Evolutionary conservation across 306 rosid genomes (phyloP).

Genomic region (Begonia fuchsioides): DNA sequence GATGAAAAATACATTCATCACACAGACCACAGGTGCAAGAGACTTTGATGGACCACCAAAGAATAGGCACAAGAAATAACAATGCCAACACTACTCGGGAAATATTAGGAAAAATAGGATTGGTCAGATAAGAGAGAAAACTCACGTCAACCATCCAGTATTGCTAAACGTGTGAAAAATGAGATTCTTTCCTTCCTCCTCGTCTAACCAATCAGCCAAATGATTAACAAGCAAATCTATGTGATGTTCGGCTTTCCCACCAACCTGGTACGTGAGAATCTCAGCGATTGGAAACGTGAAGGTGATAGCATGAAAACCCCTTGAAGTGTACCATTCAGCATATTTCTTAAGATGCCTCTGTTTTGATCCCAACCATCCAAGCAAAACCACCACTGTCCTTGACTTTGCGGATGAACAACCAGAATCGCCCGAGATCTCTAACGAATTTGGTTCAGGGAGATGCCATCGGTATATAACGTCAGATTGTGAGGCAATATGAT

Average conservation of each 20-base stretch:
- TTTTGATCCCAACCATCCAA: constrained; percentile 98
- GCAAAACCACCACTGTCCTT: constrained; percentile 80
- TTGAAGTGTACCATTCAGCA: constrained; percentile 91
- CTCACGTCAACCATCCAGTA: constrained; percentile 98
- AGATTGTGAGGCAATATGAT: constrained; percentile 18
- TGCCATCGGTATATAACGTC: constrained; percentile 86
- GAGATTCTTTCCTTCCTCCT: constrained; percentile 67
- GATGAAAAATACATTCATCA: neutral
- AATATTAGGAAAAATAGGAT: too few relatives aligned
- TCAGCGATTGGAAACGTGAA: constrained; percentile 92
- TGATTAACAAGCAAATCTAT: constrained; percentile 61
- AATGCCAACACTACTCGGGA: too few relatives aligned
- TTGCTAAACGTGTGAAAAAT: constrained; percentile 94
- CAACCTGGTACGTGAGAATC: constrained; percentile 52
- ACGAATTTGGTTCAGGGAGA: constrained; percentile 49
- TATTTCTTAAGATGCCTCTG: constrained; percentile 78
- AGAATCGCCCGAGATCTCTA: constrained; percentile 25
- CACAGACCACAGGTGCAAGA: constrained; percentile 1
- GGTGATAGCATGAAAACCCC: constrained; percentile 77
- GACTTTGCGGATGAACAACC: constrained; percentile 36
- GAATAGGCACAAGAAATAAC: too few relatives aligned
- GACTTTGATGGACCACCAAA: too few relatives aligned
- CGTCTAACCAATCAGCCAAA: constrained; percentile 88
- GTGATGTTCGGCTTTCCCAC: constrained; percentile 79
- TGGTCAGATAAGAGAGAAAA: neutral